These are phyloP conservation scores for Saccharomycopsis javanensis DNA, from an alignment of 805 yeast genomes.

Conservation along the genomic window DNA sequence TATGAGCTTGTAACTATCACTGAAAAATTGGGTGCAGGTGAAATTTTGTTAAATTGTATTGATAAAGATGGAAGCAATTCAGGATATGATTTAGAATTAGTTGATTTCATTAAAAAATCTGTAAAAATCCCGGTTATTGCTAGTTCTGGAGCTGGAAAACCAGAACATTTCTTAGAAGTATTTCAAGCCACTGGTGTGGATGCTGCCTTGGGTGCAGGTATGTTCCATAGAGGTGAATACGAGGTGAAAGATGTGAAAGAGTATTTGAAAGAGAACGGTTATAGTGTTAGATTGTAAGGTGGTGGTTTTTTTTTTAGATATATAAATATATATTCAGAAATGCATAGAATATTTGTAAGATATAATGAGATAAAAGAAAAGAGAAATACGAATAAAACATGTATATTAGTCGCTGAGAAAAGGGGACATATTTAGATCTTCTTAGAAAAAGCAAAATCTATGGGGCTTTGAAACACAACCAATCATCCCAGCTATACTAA, in stretches of 20 bases:
- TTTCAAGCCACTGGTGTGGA: slow-evolving; percentile 75
- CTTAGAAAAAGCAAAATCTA: neutral
- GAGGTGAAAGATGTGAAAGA: slow-evolving; percentile 77
- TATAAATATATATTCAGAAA: neutral
- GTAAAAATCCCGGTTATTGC: slow-evolving; percentile 92
- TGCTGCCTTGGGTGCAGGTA: slow-evolving; percentile 98
- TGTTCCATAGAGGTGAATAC: slow-evolving; percentile 94
- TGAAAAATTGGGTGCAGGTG: slow-evolving; percentile 94
- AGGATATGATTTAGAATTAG: slow-evolving; percentile 84
- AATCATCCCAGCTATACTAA: too few species aligned
- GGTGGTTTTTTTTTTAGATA: neutral
- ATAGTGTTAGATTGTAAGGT: slow-evolving; percentile 55
- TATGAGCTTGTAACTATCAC: slow-evolving; percentile 80
- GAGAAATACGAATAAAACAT: too few species aligned
- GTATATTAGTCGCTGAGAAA: too few species aligned
- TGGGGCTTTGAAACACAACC: too few species aligned
- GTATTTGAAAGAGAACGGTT: slow-evolving; percentile 46
- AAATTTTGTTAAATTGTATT: slow-evolving; percentile 82
- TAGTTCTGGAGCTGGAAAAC: slow-evolving; percentile 94
- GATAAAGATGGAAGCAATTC: slow-evolving; percentile 96
- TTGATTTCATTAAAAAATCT: slow-evolving; percentile 63
- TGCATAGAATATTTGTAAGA: too few species aligned
- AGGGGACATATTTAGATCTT: too few species aligned
- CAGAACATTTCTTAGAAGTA: slow-evolving; percentile 83
- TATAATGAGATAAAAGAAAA: too few species aligned